Percentiles rank a stretch among this genome's conserved stretches.
Conservation (phyloP, 306 rosid species). For the Mimosa pudica region DNA sequence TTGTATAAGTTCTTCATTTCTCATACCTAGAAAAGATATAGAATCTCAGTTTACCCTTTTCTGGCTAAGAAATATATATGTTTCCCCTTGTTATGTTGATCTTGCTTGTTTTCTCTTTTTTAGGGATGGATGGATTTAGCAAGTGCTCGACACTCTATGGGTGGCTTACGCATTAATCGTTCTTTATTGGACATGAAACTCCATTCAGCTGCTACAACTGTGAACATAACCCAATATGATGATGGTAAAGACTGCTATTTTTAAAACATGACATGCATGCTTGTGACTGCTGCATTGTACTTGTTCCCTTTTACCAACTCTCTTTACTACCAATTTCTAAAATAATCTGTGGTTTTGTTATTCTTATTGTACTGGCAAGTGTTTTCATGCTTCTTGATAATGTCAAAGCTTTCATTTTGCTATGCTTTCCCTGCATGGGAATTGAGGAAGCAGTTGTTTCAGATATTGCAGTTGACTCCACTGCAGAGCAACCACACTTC, state of each 20-base stretch:
- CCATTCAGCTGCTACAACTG: constrained; percentile 67
- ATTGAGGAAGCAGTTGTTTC: constrained; percentile 20
- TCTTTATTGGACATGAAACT: constrained; percentile 70
- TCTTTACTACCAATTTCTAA: background rate
- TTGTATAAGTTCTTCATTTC: background rate
- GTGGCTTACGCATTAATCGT: constrained; percentile 68
- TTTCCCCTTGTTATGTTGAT: background rate
- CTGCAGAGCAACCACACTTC: constrained; percentile 44
- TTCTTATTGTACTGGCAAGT: constrained; percentile 6
- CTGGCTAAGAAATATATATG: background rate
- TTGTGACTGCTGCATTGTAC: constrained; percentile 23
- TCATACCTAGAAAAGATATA: background rate
- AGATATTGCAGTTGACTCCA: constrained; percentile 33
- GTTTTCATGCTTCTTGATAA: constrained; percentile 24
- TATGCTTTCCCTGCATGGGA: constrained; percentile 2
- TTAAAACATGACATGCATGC: background rate
- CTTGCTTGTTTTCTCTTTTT: background rate
- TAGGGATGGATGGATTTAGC: constrained; percentile 95
- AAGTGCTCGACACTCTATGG: constrained; percentile 91
- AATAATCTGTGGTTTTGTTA: constrained; percentile 3
- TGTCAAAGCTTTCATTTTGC: constrained; percentile 6
- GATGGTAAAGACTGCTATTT: constrained; percentile 47
- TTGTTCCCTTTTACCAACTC: constrained; percentile 9
- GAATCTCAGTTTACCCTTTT: constrained; percentile 6
- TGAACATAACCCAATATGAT: constrained; percentile 51